phyloP scores from a whole-genome alignment of 495 filamentous ascomycete species.

The Neohortaea acidophila region DNA sequence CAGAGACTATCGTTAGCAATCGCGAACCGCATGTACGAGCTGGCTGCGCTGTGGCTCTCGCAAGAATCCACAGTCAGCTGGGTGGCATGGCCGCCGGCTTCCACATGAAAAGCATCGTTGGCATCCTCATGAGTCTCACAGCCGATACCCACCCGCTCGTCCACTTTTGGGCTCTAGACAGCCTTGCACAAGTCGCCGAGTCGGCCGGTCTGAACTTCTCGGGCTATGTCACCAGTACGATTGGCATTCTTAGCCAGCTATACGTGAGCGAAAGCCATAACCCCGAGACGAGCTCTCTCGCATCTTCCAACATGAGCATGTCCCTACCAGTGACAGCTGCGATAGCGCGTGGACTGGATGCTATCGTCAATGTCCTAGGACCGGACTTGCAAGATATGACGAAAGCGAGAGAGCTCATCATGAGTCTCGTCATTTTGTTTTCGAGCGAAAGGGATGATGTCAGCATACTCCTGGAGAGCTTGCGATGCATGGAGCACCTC shows the following conservation, averaged over 20 bases:
- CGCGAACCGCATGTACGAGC: slow-evolving; percentile 84
- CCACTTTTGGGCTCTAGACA: slow-evolving; percentile 90
- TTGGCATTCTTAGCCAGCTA: slow-evolving; percentile 84
- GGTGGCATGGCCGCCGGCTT: slow-evolving; percentile 97
- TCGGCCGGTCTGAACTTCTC: slow-evolving; percentile 88
- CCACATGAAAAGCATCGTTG: slow-evolving; percentile 88
- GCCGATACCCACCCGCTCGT: slow-evolving; percentile 93
- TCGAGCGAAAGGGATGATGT: slow-evolving; percentile 61
- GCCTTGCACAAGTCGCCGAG: slow-evolving; percentile 72
- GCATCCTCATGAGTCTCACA: slow-evolving; percentile 86
- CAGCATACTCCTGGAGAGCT: slow-evolving; percentile 58
- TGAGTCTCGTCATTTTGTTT: slow-evolving; percentile 73
- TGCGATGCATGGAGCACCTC: slow-evolving; percentile 77
- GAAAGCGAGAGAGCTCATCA: slow-evolving; percentile 81
- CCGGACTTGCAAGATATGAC: slow-evolving; percentile 86
- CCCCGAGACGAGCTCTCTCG: slow-evolving; percentile 56
- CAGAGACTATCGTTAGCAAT: slow-evolving; percentile 86
- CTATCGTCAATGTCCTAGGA: slow-evolving; percentile 86
- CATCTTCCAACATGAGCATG: slow-evolving; percentile 78
- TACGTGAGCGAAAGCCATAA: slow-evolving; percentile 87
- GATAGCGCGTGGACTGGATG: slow-evolving; percentile 80
- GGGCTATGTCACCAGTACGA: slow-evolving; percentile 69
- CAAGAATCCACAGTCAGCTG: slow-evolving; percentile 84
- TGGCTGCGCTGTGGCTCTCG: slow-evolving; percentile 84
- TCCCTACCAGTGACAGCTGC: slow-evolving; percentile 66